Base-by-base conservation (phyloP, 2,329 filamentous ascomycete genomes). In the Talaromyces sp. region DNA sequence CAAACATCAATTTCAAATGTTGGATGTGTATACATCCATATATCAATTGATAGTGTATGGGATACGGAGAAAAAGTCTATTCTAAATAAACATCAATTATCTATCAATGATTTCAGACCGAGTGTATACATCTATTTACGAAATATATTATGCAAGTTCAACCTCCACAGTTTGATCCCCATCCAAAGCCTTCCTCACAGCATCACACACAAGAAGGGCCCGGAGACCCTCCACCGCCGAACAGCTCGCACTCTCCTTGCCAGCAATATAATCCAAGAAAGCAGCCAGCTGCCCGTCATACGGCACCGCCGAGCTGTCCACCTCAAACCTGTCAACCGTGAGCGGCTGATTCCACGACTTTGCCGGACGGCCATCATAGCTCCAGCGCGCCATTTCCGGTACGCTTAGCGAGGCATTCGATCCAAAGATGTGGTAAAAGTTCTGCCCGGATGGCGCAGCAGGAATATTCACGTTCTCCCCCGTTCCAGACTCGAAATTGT, bases 401-500 rank as follows among this genome's bases (percentile, higher is more conserved):
- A 85, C 80, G 66, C 82, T 84, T 1, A 86, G 67, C 22, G 75
- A 78, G 0, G 72, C 84, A 2, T 82, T 71, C 0, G 79, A 80
- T 0, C 83, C 83, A 62, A 85, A 81, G n/a, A 86, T 79, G 0
- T 82, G 77, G 62, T 85, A 86, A 56, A 84, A 80, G 64, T 78
- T 79, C 62, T 71, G 0, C 68, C 72, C 1, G 15, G 63, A 61
- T 3, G 59, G 25, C 5, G 73, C 69, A 8, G 71, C 69, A 0
- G 82, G 79, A 55, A 86, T 81, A 0, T 75, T 69, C 0, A 84
- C 82, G 62, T 86, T 87, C 71, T 87, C 85, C 2, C 84, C 84
- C 0, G 84, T 86, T 0, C 82, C 84, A 1, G 77, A 71, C 67
- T 86, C 84, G 55, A 85, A 86, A 61, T 77, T 82, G 67, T 84